Conservation (phyloP, 768 basidiomycete species). For the Rhizopogon sp. region DNA sequence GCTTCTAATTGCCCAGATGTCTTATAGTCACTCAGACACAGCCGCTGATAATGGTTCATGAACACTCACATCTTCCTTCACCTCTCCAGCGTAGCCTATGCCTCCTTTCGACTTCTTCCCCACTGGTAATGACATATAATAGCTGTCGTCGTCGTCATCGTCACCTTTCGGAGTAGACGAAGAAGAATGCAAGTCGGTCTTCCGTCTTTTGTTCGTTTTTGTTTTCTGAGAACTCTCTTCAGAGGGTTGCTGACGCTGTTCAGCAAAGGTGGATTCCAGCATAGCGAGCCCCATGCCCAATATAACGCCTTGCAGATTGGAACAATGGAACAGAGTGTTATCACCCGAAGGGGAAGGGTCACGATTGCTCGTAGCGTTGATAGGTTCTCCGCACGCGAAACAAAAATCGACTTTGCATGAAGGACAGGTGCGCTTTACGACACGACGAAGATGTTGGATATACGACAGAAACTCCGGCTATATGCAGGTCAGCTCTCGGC, state of each 20-base stretch:
- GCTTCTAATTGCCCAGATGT: slow-evolving; percentile 79
- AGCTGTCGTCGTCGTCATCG: slow-evolving; percentile 52
- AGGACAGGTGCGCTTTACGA: slow-evolving; percentile 58
- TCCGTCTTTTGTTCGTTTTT: slow-evolving; percentile 38
- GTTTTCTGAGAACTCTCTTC: slow-evolving; percentile 22
- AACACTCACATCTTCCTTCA: slow-evolving; percentile 75
- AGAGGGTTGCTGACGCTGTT: slow-evolving; percentile 38
- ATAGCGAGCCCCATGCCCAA: slow-evolving; percentile 87
- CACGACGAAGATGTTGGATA: slow-evolving; percentile 53
- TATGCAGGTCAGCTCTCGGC: slow-evolving; percentile 6
- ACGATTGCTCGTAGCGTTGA: slow-evolving; percentile 39
- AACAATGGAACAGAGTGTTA: slow-evolving; percentile 79
- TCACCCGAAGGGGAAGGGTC: slow-evolving; percentile 40
- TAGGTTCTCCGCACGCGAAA: slow-evolving; percentile 70
- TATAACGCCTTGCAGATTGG: slow-evolving; percentile 84
- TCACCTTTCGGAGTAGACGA: slow-evolving; percentile 27
- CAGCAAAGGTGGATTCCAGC: slow-evolving; percentile 69
- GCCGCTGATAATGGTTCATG: not conserved
- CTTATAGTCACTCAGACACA: slow-evolving; percentile 33
- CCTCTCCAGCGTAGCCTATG: slow-evolving; percentile 81
- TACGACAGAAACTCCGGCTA: slow-evolving; percentile 74
- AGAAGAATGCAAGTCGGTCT: slow-evolving; percentile 25
- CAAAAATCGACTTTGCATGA: slow-evolving; percentile 61
- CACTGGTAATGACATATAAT: slow-evolving; percentile 33
- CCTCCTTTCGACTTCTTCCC: slow-evolving; percentile 75